Percentiles rank a stretch among this genome's conserved stretches.
phyloP scores from a whole-genome alignment of 1,284 basidiomycete species.

The Tranzscheliella williamsii region DNA sequence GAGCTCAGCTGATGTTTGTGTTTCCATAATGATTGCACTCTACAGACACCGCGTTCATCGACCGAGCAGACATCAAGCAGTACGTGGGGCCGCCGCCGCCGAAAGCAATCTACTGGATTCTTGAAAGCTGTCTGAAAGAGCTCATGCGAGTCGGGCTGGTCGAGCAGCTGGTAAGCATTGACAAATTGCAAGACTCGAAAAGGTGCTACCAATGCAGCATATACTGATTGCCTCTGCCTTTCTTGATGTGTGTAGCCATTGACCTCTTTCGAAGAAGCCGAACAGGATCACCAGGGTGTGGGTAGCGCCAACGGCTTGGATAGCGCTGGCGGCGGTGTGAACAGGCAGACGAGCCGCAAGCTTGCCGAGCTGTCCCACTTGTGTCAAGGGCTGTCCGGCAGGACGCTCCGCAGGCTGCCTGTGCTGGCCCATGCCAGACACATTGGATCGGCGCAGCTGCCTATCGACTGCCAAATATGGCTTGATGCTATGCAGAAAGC shows the following conservation, averaged over 20 bases:
- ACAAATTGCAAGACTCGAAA: background rate
- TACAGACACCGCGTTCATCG: constrained; percentile 93
- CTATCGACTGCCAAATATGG: constrained; percentile 27
- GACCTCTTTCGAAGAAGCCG: constrained; percentile 1
- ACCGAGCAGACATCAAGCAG: constrained; percentile 94
- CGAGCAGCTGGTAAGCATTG: constrained; percentile 36
- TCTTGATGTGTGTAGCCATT: too few relatives aligned
- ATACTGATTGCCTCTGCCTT: too few relatives aligned
- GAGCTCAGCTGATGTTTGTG: background rate
- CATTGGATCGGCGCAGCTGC: constrained; percentile 63
- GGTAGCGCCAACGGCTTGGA: background rate
- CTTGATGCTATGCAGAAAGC: constrained; percentile 41
- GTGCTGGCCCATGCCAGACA: constrained; percentile 86
- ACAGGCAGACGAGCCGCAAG: too few relatives aligned
- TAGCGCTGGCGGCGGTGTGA: too few relatives aligned
- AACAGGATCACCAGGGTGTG: background rate
- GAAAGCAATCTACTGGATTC: constrained; percentile 89
- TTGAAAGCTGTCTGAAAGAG: constrained; percentile 80
- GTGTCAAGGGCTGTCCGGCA: constrained; percentile 86
- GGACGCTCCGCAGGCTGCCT: constrained; percentile 83
- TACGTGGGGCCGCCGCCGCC: constrained; percentile 86
- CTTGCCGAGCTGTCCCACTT: constrained; percentile 72
- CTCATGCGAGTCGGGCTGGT: constrained; percentile 77
- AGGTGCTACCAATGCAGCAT: too few relatives aligned
- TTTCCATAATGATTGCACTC: too few relatives aligned